These are phyloP conservation scores for Candida krabiensis DNA, from an alignment of 805 yeast genomes.

Conservation along the genomic window DNA sequence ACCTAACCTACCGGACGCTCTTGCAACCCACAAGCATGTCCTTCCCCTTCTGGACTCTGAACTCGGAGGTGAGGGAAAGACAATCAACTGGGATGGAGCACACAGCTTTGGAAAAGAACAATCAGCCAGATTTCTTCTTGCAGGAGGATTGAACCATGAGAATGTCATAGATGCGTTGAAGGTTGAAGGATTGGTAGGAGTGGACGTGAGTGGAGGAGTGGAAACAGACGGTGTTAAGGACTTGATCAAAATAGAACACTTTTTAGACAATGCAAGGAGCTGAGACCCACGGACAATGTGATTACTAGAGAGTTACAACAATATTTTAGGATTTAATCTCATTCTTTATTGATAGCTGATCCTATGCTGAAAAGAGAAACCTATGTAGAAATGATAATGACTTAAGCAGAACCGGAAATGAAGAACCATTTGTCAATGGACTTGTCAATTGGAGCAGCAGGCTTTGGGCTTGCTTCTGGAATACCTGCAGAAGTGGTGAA, in stretches of 20 bases:
- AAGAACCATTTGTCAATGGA: conserved; percentile 98
- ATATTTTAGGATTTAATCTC: too few relatives aligned
- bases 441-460: conserved; percentile 94
- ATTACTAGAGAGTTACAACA: too few relatives aligned
- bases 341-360: too few relatives aligned
- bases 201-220: conserved; percentile 95
- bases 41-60: conserved; percentile 81
- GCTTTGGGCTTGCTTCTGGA: conserved; percentile 69
- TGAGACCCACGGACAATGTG: too few relatives aligned
- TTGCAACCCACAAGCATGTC: conserved; percentile 38
- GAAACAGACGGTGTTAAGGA: conserved; percentile 81
- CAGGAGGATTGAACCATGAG: conserved; percentile 85
- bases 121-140: conserved; percentile 56
- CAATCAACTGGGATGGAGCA: conserved; percentile 69
- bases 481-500: conserved; percentile 51
- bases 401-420: conserved; percentile 72
- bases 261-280: conserved; percentile 52
- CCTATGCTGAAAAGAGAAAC: too few relatives aligned
- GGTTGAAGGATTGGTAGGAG: conserved; percentile 71
- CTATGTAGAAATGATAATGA: too few relatives aligned
- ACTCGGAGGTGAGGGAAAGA: conserved; percentile 86
- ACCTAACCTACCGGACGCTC: conserved; percentile 29
- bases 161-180: conserved; percentile 60
- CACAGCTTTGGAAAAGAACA: conserved; percentile 33
- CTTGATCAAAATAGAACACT: conserved; percentile 53